phyloP scores from a whole-genome alignment of 495 filamentous ascomycete species.

The Cairneyella variabilis region DNA sequence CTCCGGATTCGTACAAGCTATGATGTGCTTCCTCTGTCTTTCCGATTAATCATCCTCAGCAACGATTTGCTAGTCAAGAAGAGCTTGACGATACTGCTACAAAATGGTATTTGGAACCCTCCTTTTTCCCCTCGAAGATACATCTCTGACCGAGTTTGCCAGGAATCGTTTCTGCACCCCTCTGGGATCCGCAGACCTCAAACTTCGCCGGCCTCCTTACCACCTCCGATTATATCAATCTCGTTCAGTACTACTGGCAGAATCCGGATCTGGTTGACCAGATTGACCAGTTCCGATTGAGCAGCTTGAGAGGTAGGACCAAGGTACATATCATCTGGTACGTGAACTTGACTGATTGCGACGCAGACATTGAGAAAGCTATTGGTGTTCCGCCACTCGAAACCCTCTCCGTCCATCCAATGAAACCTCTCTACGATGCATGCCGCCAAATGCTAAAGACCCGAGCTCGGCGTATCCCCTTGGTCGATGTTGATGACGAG shows the following conservation, averaged over 20 bases:
- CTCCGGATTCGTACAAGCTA: conserved; percentile 95
- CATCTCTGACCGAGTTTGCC: conserved; percentile 13
- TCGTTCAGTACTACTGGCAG: conserved; percentile 99
- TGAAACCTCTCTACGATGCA: conserved; percentile 87
- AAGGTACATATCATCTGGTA: not conserved
- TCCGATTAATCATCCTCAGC: conserved; percentile 92
- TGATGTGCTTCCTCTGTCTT: conserved; percentile 97
- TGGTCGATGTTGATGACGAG: conserved; percentile 94
- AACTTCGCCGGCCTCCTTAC: conserved; percentile 93
- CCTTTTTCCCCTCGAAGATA: conserved; percentile 9
- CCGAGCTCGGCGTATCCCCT: conserved; percentile 85
- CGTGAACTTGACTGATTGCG: conserved; percentile 14
- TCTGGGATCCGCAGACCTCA: conserved; percentile 95
- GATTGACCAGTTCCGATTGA: conserved; percentile 91
- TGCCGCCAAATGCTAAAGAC: conserved; percentile 93
- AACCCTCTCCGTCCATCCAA: conserved; percentile 91
- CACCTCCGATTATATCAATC: conserved; percentile 96
- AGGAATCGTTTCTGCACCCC: conserved; percentile 97
- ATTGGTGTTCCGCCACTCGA: conserved; percentile 89
- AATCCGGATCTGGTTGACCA: conserved; percentile 84
- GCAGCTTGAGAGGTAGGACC: conserved; percentile 78
- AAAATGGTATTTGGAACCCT: conserved; percentile 92
- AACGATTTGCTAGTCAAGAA: conserved; percentile 94
- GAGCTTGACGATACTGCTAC: conserved; percentile 92
- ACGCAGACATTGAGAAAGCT: conserved; percentile 85